A percentile compares a stretch with the other conserved stretches of the same genome.
These are phyloP conservation scores for Crithidia fasciculata DNA, from an alignment of 208 protist genomes.

Conservation along the genomic window DNA sequence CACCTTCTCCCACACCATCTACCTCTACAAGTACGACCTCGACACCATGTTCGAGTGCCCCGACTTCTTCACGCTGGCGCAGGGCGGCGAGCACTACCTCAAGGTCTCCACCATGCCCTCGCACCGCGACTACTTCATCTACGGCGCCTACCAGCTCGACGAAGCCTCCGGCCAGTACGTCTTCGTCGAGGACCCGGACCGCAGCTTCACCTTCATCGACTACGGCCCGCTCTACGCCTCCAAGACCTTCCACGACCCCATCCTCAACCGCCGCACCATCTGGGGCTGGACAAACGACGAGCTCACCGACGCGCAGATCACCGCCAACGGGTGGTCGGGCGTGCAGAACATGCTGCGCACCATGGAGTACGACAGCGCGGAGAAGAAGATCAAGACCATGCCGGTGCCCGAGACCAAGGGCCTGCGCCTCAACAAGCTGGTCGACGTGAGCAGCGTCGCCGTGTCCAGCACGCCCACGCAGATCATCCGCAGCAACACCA, in stretches of 20 bases:
- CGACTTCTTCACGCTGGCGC: constrained; percentile 42
- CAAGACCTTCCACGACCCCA: constrained; percentile 47
- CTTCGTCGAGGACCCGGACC: constrained; percentile 27
- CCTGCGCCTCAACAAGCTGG: constrained; percentile 31
- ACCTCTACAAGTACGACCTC: constrained; percentile 36
- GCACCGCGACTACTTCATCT: constrained; percentile 39
- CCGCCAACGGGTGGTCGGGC: constrained; percentile 40
- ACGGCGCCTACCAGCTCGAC: constrained; percentile 29
- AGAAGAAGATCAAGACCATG: constrained; percentile 36
- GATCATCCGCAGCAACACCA: constrained; percentile 15
- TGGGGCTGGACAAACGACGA: constrained; percentile 52
- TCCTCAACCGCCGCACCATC: constrained; percentile 35
- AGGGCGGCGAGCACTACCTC: constrained; percentile 24
- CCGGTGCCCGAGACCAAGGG: constrained; percentile 36
- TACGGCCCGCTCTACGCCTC: constrained; percentile 42
- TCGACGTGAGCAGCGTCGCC: constrained; percentile 9
- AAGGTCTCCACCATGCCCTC: constrained; percentile 50
- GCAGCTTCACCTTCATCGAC: constrained; percentile 40
- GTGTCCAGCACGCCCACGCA: constrained; percentile 16
- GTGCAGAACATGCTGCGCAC: constrained; percentile 39
- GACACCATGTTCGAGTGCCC: constrained; percentile 53
- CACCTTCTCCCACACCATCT: constrained; percentile 35
- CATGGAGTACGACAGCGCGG: constrained; percentile 40
- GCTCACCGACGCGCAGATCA: constrained; percentile 29
- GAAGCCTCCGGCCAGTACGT: constrained; percentile 24